A percentile compares a stretch with the other conserved stretches of the same genome.
phyloP scores from a whole-genome alignment of 2,329 filamentous ascomycete genomes.

The Verticillium isaacii region DNA sequence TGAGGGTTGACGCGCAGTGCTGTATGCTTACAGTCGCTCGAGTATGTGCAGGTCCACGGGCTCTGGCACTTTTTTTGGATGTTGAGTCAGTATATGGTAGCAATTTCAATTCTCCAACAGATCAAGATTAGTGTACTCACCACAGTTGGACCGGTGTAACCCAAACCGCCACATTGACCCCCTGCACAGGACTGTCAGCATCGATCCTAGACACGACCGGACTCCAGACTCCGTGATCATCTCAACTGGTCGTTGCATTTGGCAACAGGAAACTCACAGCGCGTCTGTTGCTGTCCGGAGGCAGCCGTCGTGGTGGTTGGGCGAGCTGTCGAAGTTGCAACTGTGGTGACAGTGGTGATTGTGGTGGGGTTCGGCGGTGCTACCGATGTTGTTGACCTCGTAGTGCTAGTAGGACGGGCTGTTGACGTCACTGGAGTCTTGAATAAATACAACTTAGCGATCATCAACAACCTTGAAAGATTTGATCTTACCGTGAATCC shows the following conservation, averaged over 20 bases:
- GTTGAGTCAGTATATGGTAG: background rate
- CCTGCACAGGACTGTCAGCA: background rate
- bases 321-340: background rate
- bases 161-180: background rate
- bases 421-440: constrained; percentile 8
- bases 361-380: constrained; percentile 2
- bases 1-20: background rate
- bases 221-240: too few relatives aligned
- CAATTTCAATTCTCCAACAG: too few relatives aligned
- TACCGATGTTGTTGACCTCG: constrained; percentile 4
- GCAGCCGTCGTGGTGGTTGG: constrained; percentile 1
- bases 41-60: background rate
- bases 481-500: constrained; percentile 4
- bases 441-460: too few relatives aligned
- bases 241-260: too few relatives aligned
- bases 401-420: background rate
- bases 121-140: too few relatives aligned
- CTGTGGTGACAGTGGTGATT: background rate
- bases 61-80: background rate
- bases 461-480: too few relatives aligned
- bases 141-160: background rate
- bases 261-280: background rate
- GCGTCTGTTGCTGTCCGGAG: background rate
- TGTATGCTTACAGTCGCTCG: background rate
- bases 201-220: too few relatives aligned